Base-by-base conservation (phyloP, 805 yeast species). In the Pichia membranifaciens region DNA sequence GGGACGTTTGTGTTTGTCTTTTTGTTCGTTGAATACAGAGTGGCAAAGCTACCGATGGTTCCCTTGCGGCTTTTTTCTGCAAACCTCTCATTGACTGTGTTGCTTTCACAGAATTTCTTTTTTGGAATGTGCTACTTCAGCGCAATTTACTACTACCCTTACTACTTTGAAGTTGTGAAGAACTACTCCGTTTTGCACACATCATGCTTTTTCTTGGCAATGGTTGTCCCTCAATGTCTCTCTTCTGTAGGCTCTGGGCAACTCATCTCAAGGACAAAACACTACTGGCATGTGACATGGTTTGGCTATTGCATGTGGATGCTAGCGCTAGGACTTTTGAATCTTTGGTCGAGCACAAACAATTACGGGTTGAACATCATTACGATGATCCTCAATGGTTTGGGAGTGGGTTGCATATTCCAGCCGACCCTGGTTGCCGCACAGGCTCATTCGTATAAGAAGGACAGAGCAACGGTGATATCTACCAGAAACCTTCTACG, bases 391-490 rank as follows among this genome's bases (percentile, higher is more conserved):
- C 35, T 73, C 49, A 57, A 63, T 43, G 76, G 79, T 22, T 38
- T 59, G 18, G 78, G 81, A 0, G 65, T 69, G 8, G 83, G 80
- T 1, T 66, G 66, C 43, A 70, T 74, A 17, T 75, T 76, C 67
- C 82, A 77, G 57, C 81, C 81, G 4, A 71, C 77, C 0, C 68
- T 77, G 63, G 74, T 78, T 13, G 82, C 82, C 1, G 69, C 71
- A 34, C 82, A 72, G 56, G 79, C 81, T 1, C 78, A 76, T 49
- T 66, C 78, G n/a, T 61, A 53, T 33, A 69, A 72, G 43, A 65
- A 72, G 3, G 84, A 80, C 51, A 60, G 86, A 39, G 81, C 84
- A 0, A 79, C 79, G 13, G 77, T 77, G 13, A 78, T 79, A 9
- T 70, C 81, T 3, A 68, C 80, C 1, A 67, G 85, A 57, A 79